Evolutionary conservation across 1,284 basidiomycete genomes (phyloP), one percentile per base, ranked within the genome.

Genomic region (Ceratobasidium sp.): DNA sequence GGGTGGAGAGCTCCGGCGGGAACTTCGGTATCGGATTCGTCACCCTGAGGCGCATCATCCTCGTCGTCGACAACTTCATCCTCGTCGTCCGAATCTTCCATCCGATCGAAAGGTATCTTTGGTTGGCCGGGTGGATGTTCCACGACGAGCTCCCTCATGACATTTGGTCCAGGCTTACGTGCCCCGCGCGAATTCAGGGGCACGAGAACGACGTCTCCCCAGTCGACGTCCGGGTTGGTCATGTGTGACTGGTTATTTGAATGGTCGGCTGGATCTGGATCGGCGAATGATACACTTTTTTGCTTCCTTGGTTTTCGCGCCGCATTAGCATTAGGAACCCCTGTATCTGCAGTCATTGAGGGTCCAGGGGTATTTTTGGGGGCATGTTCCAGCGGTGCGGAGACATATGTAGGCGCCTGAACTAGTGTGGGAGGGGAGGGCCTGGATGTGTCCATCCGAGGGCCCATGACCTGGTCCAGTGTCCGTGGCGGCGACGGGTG

Each of bases 251-350:
- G 66, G 46, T 31, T 39, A 39, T 56, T 39, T 46, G 51, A 48
- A 43, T 61, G n/a, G 39, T 58, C 75, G 7, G 81, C 79, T 3
- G 81, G 77, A 7, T 80, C 80, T 37, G 80, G 76, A 53, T 88
- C 86, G 13, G 85, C 89, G 79, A 92, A 93, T 14, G 87, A 84
- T 1, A 92, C 91, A 11, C 82, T 85, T 79, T 92, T 93, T 82
- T 87, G 88, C 61, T 85, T 79, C 76, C 81, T 82, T 19, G 77
- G 79, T 48, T 58, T 69, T 2, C 37, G 56, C 4, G 46, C 7
- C 11, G 43, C 29, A 37, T 43, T 13, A 41, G 62, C 24, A 37
- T 37, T 43, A 9, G n/a, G 49, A 69, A 53, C 31, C 16, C n/a
- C 53, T n/a, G 53, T 27, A 24, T 53, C 65, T 34, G 51, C 29